Percentiles rank a stretch among this genome's conserved stretches.
phyloP scores from a whole-genome alignment of 805 yeast species.

The Candida quercuum region DNA sequence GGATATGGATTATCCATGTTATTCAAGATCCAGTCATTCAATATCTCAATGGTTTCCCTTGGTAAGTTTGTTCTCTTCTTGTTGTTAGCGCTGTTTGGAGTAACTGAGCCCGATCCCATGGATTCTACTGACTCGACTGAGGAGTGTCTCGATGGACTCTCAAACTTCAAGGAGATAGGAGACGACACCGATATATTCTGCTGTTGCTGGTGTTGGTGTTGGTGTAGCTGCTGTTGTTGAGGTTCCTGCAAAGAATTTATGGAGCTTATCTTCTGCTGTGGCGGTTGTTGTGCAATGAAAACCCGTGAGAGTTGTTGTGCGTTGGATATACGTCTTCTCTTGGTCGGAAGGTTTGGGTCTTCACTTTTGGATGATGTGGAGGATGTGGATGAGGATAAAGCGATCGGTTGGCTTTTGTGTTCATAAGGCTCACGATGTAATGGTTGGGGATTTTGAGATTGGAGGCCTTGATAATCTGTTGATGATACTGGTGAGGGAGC shows the following conservation, averaged over 20 bases:
- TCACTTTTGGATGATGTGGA: not conserved
- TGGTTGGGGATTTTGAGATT: too few relatives aligned
- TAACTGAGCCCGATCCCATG: constrained; percentile 10
- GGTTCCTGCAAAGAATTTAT: too few relatives aligned
- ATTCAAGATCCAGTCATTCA: constrained; percentile 67
- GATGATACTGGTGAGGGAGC: too few relatives aligned
- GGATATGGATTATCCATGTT: constrained; percentile 84
- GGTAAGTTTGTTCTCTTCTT: constrained; percentile 70
- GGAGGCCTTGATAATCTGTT: too few relatives aligned
- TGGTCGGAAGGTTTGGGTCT: constrained; percentile 1
- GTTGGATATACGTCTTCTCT: constrained; percentile 1
- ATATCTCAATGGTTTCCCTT: constrained; percentile 65
- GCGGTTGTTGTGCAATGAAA: too few relatives aligned
- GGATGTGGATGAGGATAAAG: not conserved
- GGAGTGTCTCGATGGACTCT: constrained; percentile 2
- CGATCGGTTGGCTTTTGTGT: not conserved
- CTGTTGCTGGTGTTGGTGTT: not conserved
- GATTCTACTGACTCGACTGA: constrained; percentile 10
- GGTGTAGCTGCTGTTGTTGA: not conserved
- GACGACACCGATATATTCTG: not conserved
- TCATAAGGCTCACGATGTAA: not conserved
- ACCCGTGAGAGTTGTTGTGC: too few relatives aligned
- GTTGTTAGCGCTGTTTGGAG: constrained; percentile 6
- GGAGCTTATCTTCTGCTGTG: too few relatives aligned
- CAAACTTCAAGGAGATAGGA: too few relatives aligned